phyloP scores from a whole-genome alignment of 2,329 filamentous ascomycete species.

The Botrytis deweyae region DNA sequence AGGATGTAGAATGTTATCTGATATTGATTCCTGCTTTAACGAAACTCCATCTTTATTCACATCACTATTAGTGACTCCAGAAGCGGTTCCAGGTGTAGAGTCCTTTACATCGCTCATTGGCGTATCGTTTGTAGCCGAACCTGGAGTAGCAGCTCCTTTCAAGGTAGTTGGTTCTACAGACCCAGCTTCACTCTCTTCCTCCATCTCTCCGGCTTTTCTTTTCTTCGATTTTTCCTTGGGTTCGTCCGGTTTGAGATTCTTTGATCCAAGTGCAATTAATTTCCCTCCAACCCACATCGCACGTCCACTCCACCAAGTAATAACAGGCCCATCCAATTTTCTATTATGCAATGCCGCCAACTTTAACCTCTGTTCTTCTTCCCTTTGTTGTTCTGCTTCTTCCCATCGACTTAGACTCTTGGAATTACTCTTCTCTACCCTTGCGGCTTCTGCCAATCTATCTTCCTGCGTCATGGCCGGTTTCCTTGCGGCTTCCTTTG shows the following conservation, averaged over 20 bases:
- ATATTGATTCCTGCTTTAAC: neutral
- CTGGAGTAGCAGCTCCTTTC: neutral
- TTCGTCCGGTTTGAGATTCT: conserved; percentile 61
- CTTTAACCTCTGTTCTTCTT: conserved; percentile 78
- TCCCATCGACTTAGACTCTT: conserved; percentile 94
- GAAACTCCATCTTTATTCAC: conserved; percentile 1
- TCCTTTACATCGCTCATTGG: neutral
- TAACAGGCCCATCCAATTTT: conserved; percentile 81
- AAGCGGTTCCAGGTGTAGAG: neutral
- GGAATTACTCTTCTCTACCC: conserved; percentile 81
- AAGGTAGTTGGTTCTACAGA: conserved; percentile 7
- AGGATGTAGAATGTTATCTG: conserved; percentile 16
- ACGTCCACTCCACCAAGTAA: conserved; percentile 92
- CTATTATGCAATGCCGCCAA: conserved; percentile 85
- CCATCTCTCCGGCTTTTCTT: conserved; percentile 57
- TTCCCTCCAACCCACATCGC: conserved; percentile 77
- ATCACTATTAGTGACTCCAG: neutral
- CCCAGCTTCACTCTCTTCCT: conserved; percentile 27
- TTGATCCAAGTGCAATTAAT: conserved; percentile 64
- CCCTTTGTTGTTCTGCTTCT: conserved; percentile 82
- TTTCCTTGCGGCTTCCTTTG: conserved; percentile 68
- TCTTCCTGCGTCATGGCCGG: conserved; percentile 88
- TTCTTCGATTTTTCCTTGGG: conserved; percentile 50
- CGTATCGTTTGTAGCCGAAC: neutral
- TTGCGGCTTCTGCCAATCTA: conserved; percentile 75